These are phyloP conservation scores for Xylaria acuta DNA, from an alignment of 495 filamentous ascomycete species.

Conservation along the genomic window DNA sequence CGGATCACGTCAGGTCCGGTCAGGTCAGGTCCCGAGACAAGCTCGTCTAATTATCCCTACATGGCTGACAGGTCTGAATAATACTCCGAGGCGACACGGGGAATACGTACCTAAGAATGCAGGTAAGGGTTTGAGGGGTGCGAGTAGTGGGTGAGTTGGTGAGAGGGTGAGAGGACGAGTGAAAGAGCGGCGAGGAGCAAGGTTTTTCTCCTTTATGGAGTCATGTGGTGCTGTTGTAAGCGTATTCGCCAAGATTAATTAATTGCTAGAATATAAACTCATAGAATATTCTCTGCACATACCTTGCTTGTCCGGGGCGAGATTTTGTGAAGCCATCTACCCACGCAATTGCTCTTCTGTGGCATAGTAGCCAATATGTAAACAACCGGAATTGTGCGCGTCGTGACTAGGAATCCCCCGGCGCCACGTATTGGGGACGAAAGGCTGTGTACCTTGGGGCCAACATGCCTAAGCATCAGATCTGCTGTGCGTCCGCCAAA, in stretches of 20 bases:
- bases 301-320: not conserved
- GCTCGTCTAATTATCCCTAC: constrained; percentile 41
- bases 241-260: not conserved
- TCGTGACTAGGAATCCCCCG: not conserved
- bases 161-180: not conserved
- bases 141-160: constrained; percentile 1
- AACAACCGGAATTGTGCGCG: not conserved
- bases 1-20: constrained; percentile 16
- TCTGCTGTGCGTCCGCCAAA: constrained; percentile 16
- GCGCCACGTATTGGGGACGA: constrained; percentile 2
- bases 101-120: not conserved
- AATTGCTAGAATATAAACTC: not conserved
- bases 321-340: not conserved
- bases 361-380: not conserved
- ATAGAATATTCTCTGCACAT: not conserved
- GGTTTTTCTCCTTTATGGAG: not conserved
- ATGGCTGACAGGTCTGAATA: constrained; percentile 26
- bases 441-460: not conserved
- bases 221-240: not conserved
- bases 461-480: not conserved
- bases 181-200: not conserved
- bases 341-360: not conserved
- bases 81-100: constrained; percentile 23
- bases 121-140: constrained; percentile 7
- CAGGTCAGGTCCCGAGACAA: constrained; percentile 41